phyloP scores from a whole-genome alignment of 2,329 filamentous ascomycete species.

The Arthrobotrys megalospora region DNA sequence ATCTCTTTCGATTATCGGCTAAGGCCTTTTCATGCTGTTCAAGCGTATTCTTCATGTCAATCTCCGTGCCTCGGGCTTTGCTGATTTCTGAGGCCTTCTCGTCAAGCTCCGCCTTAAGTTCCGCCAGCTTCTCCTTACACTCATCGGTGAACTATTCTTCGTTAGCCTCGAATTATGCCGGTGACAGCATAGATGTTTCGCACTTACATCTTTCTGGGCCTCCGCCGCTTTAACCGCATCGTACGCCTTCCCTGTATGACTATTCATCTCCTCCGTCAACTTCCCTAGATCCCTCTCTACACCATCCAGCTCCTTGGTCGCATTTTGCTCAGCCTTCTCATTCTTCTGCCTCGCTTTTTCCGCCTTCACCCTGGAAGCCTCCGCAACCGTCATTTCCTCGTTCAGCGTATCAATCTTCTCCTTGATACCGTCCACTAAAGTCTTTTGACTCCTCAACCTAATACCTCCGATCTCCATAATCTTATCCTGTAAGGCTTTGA shows the following conservation, averaged over 20 bases:
- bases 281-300: conserved; percentile 81
- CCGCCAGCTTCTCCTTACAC: conserved; percentile 84
- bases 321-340: conserved; percentile 84
- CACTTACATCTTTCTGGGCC: conserved; percentile 78
- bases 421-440: conserved; percentile 89
- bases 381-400: conserved; percentile 86
- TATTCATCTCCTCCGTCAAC: conserved; percentile 82
- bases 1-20: conserved; percentile 85
- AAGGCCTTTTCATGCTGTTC: conserved; percentile 95
- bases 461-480: conserved; percentile 99
- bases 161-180: conserved; percentile 62
- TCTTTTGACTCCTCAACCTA: conserved; percentile 88
- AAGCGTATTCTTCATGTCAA: conserved; percentile 98
- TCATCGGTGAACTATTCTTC: conserved; percentile 74
- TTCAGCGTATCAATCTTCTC: conserved; percentile 84
- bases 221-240: conserved; percentile 81
- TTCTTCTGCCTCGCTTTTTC: conserved; percentile 93
- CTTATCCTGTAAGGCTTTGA: conserved; percentile 91
- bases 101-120: conserved; percentile 87
- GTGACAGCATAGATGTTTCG: background rate
- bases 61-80: conserved; percentile 87
- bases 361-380: conserved; percentile 90
- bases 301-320: conserved; percentile 82
- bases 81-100: conserved; percentile 89
- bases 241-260: conserved; percentile 82